phyloP scores from a whole-genome alignment of 345 rosid species.

The Linum usitatissimum region DNA sequence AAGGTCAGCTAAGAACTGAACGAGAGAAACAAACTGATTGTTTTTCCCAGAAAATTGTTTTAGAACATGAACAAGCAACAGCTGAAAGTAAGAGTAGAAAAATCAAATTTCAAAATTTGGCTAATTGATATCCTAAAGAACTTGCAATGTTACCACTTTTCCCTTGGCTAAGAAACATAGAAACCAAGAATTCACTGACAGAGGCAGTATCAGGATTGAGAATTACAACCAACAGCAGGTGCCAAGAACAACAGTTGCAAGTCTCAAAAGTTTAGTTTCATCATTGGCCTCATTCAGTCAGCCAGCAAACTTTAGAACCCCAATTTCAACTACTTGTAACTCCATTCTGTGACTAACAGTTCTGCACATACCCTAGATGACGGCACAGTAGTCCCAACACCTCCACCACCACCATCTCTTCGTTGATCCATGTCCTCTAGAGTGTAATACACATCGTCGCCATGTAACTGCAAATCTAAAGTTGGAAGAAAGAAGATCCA shows the following conservation, averaged over 20 bases:
- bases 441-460: constrained; percentile 72
- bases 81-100: neutral
- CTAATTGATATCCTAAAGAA: neutral
- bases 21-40: neutral
- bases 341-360: neutral
- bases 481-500: neutral
- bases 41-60: neutral
- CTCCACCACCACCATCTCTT: constrained; percentile 31
- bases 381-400: constrained; percentile 20
- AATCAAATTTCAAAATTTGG: neutral
- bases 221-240: neutral
- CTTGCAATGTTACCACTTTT: neutral
- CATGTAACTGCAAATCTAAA: constrained; percentile 78
- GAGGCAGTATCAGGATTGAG: neutral
- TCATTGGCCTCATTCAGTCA: neutral
- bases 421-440: constrained; percentile 51
- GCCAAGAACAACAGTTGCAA: neutral
- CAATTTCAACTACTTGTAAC: neutral
- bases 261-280: neutral
- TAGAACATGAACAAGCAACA: neutral
- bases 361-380: constrained; percentile 38
- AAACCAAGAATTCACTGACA: neutral
- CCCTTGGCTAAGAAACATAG: neutral
- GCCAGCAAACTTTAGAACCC: neutral
- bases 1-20: neutral